These are phyloP conservation scores for Hamamelis virginiana DNA, from an alignment of 164 flowering plant species.

Conservation along the genomic window DNA sequence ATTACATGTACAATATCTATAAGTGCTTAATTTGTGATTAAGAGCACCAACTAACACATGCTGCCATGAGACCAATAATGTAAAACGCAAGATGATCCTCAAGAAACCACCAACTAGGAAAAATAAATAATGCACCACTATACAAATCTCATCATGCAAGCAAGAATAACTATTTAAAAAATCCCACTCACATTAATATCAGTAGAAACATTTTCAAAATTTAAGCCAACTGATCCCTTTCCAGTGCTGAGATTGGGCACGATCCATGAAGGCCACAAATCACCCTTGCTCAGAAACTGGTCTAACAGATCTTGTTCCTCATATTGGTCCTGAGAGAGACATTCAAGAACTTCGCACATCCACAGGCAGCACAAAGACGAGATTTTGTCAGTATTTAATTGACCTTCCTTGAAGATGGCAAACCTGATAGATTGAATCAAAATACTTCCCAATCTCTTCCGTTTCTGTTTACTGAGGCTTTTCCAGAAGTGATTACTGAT, in stretches of 20 bases:
- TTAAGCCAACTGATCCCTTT: slow-evolving; percentile 26
- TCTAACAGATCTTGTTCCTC: slow-evolving; percentile 71
- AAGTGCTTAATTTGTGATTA: neutral
- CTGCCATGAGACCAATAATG: neutral
- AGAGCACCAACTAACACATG: neutral
- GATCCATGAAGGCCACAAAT: slow-evolving; percentile 66
- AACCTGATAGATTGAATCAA: slow-evolving; percentile 54
- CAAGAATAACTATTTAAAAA: neutral
- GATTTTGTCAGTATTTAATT: slow-evolving; percentile 21
- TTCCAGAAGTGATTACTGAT: slow-evolving; percentile 40
- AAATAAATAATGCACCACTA: neutral
- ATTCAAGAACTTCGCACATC: slow-evolving; percentile 56
- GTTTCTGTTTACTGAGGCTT: slow-evolving; percentile 29
- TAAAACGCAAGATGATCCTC: neutral
- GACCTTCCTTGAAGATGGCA: slow-evolving; percentile 44
- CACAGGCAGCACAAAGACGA: slow-evolving; percentile 59
- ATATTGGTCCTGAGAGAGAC: slow-evolving; percentile 37
- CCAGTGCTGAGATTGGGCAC: slow-evolving; percentile 26
- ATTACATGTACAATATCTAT: neutral
- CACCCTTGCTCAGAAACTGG: slow-evolving; percentile 45
- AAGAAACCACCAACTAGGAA: neutral
- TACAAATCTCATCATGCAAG: neutral
- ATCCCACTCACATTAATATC: slow-evolving; percentile 36
- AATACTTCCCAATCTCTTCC: slow-evolving; percentile 33
- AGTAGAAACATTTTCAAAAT: slow-evolving; percentile 15